Conservation (phyloP, 148 eudicot genomes). For the Pharnaceum exiguum region DNA sequence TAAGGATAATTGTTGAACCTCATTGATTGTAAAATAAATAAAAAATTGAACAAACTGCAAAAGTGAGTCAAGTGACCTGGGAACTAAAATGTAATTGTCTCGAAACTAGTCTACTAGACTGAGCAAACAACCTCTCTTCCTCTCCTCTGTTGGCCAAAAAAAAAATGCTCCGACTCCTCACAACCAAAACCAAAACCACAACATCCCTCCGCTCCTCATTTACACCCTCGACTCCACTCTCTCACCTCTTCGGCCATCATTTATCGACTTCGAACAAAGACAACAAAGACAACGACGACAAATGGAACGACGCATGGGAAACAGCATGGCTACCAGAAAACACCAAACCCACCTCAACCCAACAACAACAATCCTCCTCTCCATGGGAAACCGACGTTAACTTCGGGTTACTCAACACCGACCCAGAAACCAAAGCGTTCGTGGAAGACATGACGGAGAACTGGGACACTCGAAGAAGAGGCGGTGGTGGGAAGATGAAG, state of each 20-base stretch:
- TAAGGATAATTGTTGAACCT: too few relatives aligned
- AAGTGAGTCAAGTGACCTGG: too few relatives aligned
- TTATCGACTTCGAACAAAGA: neutral
- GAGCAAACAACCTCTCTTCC: too few relatives aligned
- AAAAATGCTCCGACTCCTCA: constrained; percentile 16
- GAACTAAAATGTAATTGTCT: too few relatives aligned
- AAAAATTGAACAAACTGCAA: too few relatives aligned
- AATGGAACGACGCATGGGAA: constrained; percentile 86
- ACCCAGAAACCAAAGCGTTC: constrained; percentile 76
- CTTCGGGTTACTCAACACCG: constrained; percentile 33
- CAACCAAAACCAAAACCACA: neutral
- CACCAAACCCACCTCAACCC: constrained; percentile 47
- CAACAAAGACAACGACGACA: constrained; percentile 25
- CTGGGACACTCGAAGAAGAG: constrained; percentile 39
- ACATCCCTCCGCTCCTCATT: neutral
- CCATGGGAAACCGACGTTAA: constrained; percentile 71
- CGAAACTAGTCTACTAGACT: too few relatives aligned
- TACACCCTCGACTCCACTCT: neutral
- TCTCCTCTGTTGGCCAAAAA: too few relatives aligned
- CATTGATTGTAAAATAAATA: too few relatives aligned
- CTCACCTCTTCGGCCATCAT: neutral
- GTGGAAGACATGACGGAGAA: constrained; percentile 87
- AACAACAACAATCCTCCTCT: constrained; percentile 34
- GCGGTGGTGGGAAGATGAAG: neutral
- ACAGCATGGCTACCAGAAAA: constrained; percentile 86